Conservation (phyloP, 257 asterid species). For the Schizonepeta tenuifolia region DNA sequence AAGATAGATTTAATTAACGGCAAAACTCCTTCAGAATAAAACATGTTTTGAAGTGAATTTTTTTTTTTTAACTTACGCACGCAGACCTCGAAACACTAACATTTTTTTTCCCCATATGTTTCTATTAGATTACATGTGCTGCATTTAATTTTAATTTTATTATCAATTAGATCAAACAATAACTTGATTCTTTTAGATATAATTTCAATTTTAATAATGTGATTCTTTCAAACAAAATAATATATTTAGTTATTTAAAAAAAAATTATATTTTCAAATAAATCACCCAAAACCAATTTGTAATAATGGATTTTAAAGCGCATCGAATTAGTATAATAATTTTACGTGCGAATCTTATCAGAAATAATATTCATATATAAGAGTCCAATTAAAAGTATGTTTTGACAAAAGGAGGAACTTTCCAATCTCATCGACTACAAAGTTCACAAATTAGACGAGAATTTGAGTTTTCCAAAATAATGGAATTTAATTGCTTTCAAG, state of each 20-base stretch:
- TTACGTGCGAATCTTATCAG: background rate
- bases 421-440: constrained; percentile 4
- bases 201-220: too few relatives aligned
- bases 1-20: background rate
- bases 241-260: background rate
- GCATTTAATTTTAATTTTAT: too few relatives aligned
- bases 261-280: background rate
- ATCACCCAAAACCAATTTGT: background rate
- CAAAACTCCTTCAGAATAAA: background rate
- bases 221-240: too few relatives aligned
- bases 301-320: background rate
- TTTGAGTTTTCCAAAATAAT: background rate
- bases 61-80: too few relatives aligned
- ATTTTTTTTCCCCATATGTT: too few relatives aligned
- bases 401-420: background rate
- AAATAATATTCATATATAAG: background rate
- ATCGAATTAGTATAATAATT: background rate
- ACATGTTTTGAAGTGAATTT: too few relatives aligned
- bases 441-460: constrained; percentile 24
- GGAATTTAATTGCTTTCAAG: constrained; percentile 28
- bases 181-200: too few relatives aligned
- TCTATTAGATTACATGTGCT: too few relatives aligned
- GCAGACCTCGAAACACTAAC: too few relatives aligned
- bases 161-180: too few relatives aligned
- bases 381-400: background rate